phyloP scores from a whole-genome alignment of 768 basidiomycete species.

The Coprinopsis cinerea region DNA sequence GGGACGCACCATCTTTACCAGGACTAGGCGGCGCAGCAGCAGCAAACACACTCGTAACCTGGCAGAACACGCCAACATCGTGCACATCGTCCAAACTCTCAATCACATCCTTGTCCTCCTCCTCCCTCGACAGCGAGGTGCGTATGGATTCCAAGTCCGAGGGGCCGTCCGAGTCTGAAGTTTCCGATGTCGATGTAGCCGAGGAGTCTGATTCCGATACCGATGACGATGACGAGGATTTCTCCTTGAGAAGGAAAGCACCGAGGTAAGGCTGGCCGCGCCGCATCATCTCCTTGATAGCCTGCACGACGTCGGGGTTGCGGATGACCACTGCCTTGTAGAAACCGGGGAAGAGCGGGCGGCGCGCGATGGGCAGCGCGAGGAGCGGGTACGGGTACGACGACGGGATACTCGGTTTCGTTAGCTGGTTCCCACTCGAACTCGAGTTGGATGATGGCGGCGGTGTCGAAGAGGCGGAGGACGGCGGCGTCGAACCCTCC shows the following conservation, averaged over 20 bases:
- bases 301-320: slow-evolving; percentile 85
- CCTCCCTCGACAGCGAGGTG: slow-evolving; percentile 32
- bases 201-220: background rate
- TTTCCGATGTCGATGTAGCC: background rate
- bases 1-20: background rate
- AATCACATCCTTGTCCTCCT: slow-evolving; percentile 89
- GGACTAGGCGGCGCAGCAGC: slow-evolving; percentile 24
- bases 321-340: slow-evolving; percentile 96
- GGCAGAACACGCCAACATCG: slow-evolving; percentile 92
- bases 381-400: slow-evolving; percentile 83
- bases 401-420: slow-evolving; percentile 86
- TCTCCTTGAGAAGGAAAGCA: slow-evolving; percentile 91
- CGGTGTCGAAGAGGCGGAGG: slow-evolving; percentile 14
- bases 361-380: slow-evolving; percentile 89
- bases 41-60: slow-evolving; percentile 90
- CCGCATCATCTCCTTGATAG: slow-evolving; percentile 94
- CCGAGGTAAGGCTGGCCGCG: slow-evolving; percentile 97
- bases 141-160: background rate
- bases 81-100: slow-evolving; percentile 85
- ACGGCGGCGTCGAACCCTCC: slow-evolving; percentile 7
- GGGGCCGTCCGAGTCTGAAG: background rate
- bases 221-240: background rate
- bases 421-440: slow-evolving; percentile 44
- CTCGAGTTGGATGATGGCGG: slow-evolving; percentile 27
- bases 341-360: slow-evolving; percentile 95